Evolutionary conservation across 1,284 basidiomycete genomes (phyloP).

Genomic region (Trichosporon asahii): DNA sequence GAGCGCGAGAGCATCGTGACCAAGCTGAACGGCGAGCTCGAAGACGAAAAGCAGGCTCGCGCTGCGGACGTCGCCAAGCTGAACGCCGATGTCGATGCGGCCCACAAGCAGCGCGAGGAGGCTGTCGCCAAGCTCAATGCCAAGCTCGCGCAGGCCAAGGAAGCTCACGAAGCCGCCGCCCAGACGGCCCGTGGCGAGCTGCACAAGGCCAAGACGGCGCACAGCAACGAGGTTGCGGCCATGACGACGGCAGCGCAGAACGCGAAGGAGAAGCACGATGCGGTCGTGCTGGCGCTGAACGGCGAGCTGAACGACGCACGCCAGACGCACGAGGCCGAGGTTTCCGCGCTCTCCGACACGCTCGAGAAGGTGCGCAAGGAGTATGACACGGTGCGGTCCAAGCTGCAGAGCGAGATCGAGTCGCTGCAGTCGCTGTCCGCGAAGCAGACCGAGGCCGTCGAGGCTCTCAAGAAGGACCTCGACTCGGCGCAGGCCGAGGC

Average conservation of each 20-base stretch:
- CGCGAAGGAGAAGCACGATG: constrained; percentile 13
- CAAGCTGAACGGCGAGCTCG: constrained; percentile 18
- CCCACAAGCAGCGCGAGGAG: constrained; percentile 11
- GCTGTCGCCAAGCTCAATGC: neutral
- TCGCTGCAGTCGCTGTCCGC: neutral
- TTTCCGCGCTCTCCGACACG: neutral
- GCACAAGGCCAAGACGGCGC: constrained; percentile 5
- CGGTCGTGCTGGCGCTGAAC: neutral
- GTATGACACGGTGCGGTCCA: constrained; percentile 9
- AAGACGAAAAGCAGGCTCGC: constrained; percentile 7
- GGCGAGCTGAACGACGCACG: constrained; percentile 7
- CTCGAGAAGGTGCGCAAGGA: constrained; percentile 13
- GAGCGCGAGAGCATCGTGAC: constrained; percentile 15
- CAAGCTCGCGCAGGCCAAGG: constrained; percentile 13
- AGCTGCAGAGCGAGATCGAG: constrained; percentile 2
- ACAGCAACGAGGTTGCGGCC: neutral
- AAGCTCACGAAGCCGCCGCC: constrained; percentile 9
- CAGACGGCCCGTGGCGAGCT: constrained; percentile 13
- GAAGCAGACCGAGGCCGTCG: neutral
- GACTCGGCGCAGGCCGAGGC: constrained; percentile 15
- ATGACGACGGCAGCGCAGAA: constrained; percentile 11
- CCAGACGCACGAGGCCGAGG: constrained; percentile 9
- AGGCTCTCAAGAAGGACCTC: constrained; percentile 4
- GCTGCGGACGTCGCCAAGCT: constrained; percentile 38
- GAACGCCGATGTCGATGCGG: constrained; percentile 10